phyloP scores from a whole-genome alignment of 306 rosid species.

The Lathyrus oleraceus region DNA sequence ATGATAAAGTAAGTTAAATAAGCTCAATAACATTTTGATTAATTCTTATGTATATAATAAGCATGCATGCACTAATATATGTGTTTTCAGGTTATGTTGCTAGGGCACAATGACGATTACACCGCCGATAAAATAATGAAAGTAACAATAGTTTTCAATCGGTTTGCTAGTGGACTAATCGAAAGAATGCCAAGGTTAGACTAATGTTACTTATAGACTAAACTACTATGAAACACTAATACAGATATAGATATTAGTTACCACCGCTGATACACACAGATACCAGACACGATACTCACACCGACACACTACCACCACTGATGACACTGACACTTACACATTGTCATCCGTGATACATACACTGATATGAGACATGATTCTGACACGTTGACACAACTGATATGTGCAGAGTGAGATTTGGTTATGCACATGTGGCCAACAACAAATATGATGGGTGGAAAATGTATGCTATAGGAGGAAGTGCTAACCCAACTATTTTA shows the following conservation, averaged over 20 bases:
- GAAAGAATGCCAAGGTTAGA: constrained; percentile 84
- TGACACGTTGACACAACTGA: neutral
- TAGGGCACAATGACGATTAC: constrained; percentile 69
- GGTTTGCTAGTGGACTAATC: constrained; percentile 48
- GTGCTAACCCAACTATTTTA: constrained; percentile 83
- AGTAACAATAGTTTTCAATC: constrained; percentile 44
- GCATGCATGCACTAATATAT: neutral
- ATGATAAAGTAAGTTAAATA: constrained; percentile 58
- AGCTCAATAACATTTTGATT: neutral
- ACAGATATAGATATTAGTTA: neutral
- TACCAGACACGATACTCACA: neutral
- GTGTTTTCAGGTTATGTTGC: constrained; percentile 74
- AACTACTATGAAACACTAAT: neutral
- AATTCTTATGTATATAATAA: neutral
- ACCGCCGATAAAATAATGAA: constrained; percentile 60
- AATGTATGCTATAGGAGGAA: constrained; percentile 91
- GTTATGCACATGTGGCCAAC: constrained; percentile 84
- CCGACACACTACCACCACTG: too few species aligned
- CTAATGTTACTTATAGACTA: neutral
- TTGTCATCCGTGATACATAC: neutral
- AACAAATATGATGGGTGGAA: constrained; percentile 73
- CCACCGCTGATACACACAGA: neutral
- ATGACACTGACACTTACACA: neutral
- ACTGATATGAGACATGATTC: neutral
- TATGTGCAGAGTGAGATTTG: constrained; percentile 77